A percentile compares a stretch with the other conserved stretches of the same genome.
phyloP scores from a whole-genome alignment of 202 grass and related monocot species.

The Carex sylvatica region DNA sequence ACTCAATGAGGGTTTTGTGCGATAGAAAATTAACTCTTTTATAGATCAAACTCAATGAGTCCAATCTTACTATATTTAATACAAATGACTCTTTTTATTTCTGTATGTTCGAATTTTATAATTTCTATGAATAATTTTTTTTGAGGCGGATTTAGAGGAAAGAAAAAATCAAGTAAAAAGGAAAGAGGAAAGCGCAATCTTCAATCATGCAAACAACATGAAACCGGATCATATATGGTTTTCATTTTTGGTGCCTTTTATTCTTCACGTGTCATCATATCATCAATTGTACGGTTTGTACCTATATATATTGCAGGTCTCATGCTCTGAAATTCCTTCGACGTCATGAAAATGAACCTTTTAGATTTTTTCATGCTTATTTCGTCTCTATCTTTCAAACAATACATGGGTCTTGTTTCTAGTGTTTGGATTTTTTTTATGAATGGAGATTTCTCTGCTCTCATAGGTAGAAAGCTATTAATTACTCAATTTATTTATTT shows the following conservation, averaged over 20 bases:
- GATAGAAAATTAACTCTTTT: no score
- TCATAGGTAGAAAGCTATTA: no score
- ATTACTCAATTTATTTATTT: no score
- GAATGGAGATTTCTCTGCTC: background rate
- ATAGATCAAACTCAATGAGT: no score
- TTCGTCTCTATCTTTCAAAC: background rate
- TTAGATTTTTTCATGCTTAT: background rate
- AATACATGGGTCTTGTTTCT: background rate
- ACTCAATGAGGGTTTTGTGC: no score
- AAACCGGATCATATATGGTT: background rate
- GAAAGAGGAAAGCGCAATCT: background rate
- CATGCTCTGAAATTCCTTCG: background rate
- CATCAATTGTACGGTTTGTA: background rate
- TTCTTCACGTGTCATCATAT: background rate
- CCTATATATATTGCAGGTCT: background rate
- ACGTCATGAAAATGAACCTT: background rate
- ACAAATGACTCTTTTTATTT: no score
- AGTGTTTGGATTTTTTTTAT: background rate
- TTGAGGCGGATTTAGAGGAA: background rate
- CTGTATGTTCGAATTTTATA: no score
- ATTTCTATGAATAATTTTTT: no score
- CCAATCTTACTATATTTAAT: no score
- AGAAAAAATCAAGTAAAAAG: background rate
- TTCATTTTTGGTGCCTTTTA: background rate
- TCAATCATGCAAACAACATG: constrained; percentile 3